These are phyloP conservation scores for Capsicum baccatum DNA, from an alignment of 257 asterid genomes.

Conservation along the genomic window DNA sequence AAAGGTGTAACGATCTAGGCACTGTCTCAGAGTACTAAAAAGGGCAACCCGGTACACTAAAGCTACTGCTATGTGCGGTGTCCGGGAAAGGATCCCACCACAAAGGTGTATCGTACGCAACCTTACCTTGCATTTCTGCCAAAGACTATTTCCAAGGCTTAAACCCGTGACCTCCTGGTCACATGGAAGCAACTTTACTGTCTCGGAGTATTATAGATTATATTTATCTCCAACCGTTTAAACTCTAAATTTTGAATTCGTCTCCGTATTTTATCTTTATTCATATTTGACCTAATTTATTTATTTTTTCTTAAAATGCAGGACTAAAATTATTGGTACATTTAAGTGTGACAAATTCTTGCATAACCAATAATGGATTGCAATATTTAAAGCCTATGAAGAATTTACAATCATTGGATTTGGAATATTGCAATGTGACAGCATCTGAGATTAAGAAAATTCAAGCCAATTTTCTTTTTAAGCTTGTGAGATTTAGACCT, in stretches of 20 bases:
- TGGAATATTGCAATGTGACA: constrained; percentile 29
- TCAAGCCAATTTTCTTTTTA: background rate
- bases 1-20: too few relatives aligned
- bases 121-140: too few relatives aligned
- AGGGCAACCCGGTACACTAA: too few relatives aligned
- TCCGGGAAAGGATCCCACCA: too few relatives aligned
- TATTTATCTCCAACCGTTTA: accelerated
- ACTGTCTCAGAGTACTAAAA: too few relatives aligned
- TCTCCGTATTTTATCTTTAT: background rate
- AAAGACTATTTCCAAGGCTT: too few relatives aligned
- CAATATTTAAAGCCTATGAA: constrained; percentile 21
- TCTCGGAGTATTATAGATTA: background rate
- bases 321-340: constrained; percentile 21
- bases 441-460: constrained; percentile 27
- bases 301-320: background rate
- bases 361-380: constrained; percentile 21
- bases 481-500: constrained; percentile 27
- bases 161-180: too few relatives aligned
- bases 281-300: background rate
- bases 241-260: background rate
- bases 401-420: constrained; percentile 19
- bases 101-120: too few relatives aligned
- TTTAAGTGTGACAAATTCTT: constrained; percentile 17
- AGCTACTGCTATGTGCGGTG: too few relatives aligned
- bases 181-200: too few relatives aligned